phyloP scores from a whole-genome alignment of 345 rosid species.

The Raphanus sativus region DNA sequence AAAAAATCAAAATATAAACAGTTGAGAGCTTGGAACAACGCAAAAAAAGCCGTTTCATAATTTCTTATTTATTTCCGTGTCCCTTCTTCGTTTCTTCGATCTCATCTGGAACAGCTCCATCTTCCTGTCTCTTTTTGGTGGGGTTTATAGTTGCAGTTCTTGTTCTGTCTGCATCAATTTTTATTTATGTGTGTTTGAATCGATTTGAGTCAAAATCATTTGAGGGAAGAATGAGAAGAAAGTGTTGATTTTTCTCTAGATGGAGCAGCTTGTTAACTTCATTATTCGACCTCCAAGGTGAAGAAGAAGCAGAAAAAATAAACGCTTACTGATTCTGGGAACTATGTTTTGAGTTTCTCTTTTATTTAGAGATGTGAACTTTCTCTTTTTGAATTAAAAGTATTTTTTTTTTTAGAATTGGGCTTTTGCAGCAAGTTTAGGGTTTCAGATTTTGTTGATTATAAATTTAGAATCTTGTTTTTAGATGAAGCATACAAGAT shows the following conservation, averaged over 20 bases:
- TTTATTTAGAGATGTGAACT: constrained; percentile 10
- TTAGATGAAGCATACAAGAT: background rate
- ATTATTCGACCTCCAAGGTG: constrained; percentile 97
- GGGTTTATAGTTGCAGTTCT: background rate
- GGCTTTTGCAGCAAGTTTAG: background rate
- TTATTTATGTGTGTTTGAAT: background rate
- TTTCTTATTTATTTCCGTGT: background rate
- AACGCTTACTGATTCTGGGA: background rate
- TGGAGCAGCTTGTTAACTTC: constrained; percentile 74
- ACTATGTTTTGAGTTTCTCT: background rate
- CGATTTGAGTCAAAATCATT: background rate
- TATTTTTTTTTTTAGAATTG: background rate
- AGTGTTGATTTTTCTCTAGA: constrained; percentile 12
- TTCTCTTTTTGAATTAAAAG: background rate
- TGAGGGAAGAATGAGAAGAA: constrained; percentile 10
- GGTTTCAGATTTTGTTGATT: constrained; percentile 12
- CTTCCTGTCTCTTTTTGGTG: background rate
- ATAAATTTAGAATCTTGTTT: background rate
- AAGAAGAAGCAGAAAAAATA: background rate
- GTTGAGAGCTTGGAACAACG: constrained; percentile 18
- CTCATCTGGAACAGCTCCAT: constrained; percentile 32
- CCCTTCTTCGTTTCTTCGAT: constrained; percentile 17
- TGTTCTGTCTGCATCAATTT: background rate
- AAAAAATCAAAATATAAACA: background rate
- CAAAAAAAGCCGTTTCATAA: constrained; percentile 35